A percentile compares a stretch with the other conserved stretches of the same genome.
These are phyloP conservation scores for Eutrema heterophyllum DNA, from an alignment of 345 rosid genomes.

Conservation along the genomic window DNA sequence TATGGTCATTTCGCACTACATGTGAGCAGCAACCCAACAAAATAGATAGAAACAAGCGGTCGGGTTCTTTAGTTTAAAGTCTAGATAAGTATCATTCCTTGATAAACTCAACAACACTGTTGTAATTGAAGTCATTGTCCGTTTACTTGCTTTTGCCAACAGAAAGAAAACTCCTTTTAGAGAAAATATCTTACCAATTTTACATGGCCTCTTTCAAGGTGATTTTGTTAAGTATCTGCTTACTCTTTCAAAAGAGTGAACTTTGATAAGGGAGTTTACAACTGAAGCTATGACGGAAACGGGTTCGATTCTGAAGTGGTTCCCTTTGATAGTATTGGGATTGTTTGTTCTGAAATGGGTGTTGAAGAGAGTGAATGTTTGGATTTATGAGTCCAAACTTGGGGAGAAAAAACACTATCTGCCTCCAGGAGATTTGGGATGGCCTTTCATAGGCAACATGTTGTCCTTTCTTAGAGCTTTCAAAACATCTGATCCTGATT, in stretches of 20 bases:
- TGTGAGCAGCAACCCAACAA: conserved; percentile 20
- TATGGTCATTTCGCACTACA: conserved; percentile 21
- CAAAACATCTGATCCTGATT: conserved; percentile 64
- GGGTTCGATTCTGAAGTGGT: background rate
- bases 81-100: conserved; percentile 26
- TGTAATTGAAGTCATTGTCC: conserved; percentile 12
- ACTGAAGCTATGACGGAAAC: conserved; percentile 15
- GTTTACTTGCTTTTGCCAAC: conserved; percentile 1
- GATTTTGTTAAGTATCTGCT: background rate
- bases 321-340: conserved; percentile 16
- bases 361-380: conserved; percentile 43
- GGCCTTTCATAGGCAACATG: conserved; percentile 91
- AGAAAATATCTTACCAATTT: background rate
- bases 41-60: conserved; percentile 28
- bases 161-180: background rate
- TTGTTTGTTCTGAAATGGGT: conserved; percentile 39
- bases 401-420: conserved; percentile 44
- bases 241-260: background rate
- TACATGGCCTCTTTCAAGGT: background rate
- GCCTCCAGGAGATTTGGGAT: conserved; percentile 86
- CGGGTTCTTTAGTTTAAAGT: conserved; percentile 19
- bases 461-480: conserved; percentile 79
- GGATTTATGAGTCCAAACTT: conserved; percentile 54
- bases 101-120: conserved; percentile 20
- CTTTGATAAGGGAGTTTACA: background rate